Percentiles rank a stretch among this genome's conserved stretches.
Evolutionary conservation across 306 rosid species (phyloP).

Genomic region (Ziziphus jujuba): DNA sequence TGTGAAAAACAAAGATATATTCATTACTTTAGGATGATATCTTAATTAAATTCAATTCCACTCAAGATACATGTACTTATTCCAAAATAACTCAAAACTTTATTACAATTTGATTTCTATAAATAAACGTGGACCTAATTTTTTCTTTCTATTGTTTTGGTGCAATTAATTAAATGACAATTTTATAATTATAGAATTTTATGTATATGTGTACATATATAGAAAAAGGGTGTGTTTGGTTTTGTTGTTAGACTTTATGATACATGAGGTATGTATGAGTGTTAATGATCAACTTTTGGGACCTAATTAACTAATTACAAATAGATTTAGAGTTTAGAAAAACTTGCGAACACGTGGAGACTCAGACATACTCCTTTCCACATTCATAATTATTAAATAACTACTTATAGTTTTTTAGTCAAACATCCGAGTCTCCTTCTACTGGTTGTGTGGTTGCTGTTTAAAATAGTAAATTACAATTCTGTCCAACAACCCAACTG

Average conservation of each 20-base stretch:
- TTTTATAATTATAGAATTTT: too few relatives aligned
- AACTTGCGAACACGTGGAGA: constrained; percentile 48
- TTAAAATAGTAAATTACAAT: constrained; percentile 14
- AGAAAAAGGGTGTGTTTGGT: constrained; percentile 32
- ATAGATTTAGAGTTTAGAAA: constrained; percentile 26
- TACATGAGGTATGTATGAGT: constrained; percentile 7
- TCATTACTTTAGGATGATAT: too few relatives aligned
- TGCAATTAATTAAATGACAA: too few relatives aligned
- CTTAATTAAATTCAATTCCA: too few relatives aligned
- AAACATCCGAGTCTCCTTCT: constrained; percentile 15
- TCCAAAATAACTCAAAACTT: too few relatives aligned
- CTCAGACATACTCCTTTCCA: constrained; percentile 10
- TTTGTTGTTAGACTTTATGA: constrained; percentile 37
- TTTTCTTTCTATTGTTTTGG: too few relatives aligned
- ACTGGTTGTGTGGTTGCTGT: neutral
- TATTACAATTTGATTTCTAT: too few relatives aligned
- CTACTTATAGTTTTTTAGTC: constrained; percentile 25
- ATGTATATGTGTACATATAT: too few relatives aligned
- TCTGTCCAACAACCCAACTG: constrained; percentile 17
- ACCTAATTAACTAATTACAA: constrained; percentile 46
- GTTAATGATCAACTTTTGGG: constrained; percentile 37
- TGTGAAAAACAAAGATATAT: too few relatives aligned
- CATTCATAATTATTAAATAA: constrained; percentile 1
- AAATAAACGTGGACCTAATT: too few relatives aligned
- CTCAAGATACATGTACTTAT: too few relatives aligned